Evolutionary conservation across 345 rosid genomes (phyloP).

Genomic region (Eucalyptus albens): DNA sequence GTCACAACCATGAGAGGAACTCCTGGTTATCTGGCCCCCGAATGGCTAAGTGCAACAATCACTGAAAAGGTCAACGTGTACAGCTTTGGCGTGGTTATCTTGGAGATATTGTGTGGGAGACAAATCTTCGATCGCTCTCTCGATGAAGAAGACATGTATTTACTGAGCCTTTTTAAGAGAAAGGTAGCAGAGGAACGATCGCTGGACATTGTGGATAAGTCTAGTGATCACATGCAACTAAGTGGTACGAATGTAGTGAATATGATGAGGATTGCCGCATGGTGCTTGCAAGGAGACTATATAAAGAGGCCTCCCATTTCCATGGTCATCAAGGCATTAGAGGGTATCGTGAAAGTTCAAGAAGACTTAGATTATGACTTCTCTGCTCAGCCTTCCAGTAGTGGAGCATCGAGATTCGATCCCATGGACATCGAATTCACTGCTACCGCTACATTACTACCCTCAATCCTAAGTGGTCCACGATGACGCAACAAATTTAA

Average conservation of each 20-base stretch:
- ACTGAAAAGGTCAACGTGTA: constrained; percentile 3
- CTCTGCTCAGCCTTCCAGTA: background rate
- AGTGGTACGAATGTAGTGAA: background rate
- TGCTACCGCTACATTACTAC: background rate
- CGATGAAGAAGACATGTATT: constrained; percentile 1
- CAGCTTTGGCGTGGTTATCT: constrained; percentile 8
- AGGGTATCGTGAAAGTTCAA: background rate
- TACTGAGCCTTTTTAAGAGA: constrained; percentile 1
- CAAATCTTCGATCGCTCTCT: background rate
- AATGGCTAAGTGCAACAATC: fast-evolving
- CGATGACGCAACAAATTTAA: background rate
- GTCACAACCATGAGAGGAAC: too few relatives aligned
- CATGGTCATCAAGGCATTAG: background rate
- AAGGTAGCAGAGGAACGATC: background rate
- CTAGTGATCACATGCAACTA: background rate
- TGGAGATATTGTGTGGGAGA: constrained; percentile 11
- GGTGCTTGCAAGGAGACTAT: constrained; percentile 22
- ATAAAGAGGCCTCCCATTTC: background rate
- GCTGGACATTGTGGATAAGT: constrained; percentile 1
- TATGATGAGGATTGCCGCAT: constrained; percentile 11
- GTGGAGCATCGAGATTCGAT: fast-evolving
- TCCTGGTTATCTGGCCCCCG: fast-evolving
- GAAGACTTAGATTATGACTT: background rate
- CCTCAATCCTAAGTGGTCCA: background rate
- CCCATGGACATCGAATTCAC: background rate